Evolutionary conservation across 805 yeast species (phyloP), one percentile per base, ranked within the genome.

Genomic region (Maudiozyma barnettii): DNA sequence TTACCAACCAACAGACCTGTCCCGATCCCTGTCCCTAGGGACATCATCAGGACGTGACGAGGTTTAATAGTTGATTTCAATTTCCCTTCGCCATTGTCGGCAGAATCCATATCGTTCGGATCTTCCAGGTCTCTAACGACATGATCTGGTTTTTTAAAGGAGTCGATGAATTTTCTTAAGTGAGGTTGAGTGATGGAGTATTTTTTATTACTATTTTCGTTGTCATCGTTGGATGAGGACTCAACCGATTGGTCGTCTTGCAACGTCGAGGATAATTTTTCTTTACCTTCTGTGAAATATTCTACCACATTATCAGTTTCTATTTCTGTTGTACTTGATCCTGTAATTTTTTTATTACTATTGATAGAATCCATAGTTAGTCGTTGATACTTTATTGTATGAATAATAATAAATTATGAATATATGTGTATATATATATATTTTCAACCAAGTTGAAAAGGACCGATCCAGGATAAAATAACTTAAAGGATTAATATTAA

Each of bases 1-100:
- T 79, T 70, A 55, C 89, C 88, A 44, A 84, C 80, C 53, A 84
- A 77, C 47, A 83, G 65, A 61, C 91, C 90, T 2, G 88, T 81
- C 54, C 91, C 91, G 44, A 82, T 78, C 54, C 83, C 78, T 31
- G 87, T 84, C 30, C 87, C 87, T 39, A 84, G 73, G 37, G 88
- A 82, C 55, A 84, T 82, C 82, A 84, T 77, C 50, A 81, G 78
- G 57, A 84, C 69, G 63, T 83, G 90, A 58, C 88, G 71, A 6
- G 71, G 60, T 31, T 60, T 58, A 39, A 62, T 60, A 19, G 57
- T 54, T 45, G 56, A 54, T 51, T 63, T 64, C 45, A 74, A 66
- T 46, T 67, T 39, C 2, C 23, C 40, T 21, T 37, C 36, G n/a
- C n/a, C 19, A 33, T 33, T 16, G 9, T 33, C 18, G 5, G 18